These are phyloP conservation scores for Raddia distichophylla DNA, from an alignment of 176 grass and related monocot genomes.

Conservation along the genomic window DNA sequence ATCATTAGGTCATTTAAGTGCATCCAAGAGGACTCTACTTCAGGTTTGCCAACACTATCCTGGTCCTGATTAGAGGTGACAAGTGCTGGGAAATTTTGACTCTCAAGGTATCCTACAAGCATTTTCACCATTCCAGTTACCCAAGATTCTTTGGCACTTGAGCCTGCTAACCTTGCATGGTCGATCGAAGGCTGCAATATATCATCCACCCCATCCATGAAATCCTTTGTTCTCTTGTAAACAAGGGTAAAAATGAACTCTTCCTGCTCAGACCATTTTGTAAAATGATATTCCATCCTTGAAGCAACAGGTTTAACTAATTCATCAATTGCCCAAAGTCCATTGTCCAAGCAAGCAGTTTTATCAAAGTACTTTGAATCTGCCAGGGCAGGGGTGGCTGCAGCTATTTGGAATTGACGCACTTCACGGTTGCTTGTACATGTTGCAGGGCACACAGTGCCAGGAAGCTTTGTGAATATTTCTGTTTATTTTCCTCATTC, in stretches of 20 bases:
- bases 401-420: slow-evolving; percentile 38
- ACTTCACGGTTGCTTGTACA: slow-evolving; percentile 64
- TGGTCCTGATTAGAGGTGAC: slow-evolving; percentile 39
- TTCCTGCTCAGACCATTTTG: slow-evolving; percentile 84
- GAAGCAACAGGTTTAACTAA: slow-evolving; percentile 73
- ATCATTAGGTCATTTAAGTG: slow-evolving; percentile 88
- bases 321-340: slow-evolving; percentile 91
- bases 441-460: slow-evolving; percentile 82
- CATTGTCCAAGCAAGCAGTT: slow-evolving; percentile 48
- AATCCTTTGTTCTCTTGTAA: slow-evolving; percentile 89
- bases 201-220: slow-evolving; percentile 87
- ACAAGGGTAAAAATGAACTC: slow-evolving; percentile 88
- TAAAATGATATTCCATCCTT: slow-evolving; percentile 89
- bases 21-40: slow-evolving; percentile 74
- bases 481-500: slow-evolving; percentile 69
- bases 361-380: slow-evolving; percentile 51
- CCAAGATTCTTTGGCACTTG: slow-evolving; percentile 97
- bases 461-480: slow-evolving; percentile 81
- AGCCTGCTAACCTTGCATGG: slow-evolving; percentile 72
- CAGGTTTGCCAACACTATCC: slow-evolving; percentile 47
- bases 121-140: slow-evolving; percentile 90
- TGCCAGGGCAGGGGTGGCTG: slow-evolving; percentile 9
- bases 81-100: slow-evolving; percentile 64
- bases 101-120: slow-evolving; percentile 73
- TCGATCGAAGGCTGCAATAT: slow-evolving; percentile 93